These are phyloP conservation scores for Aspergillus novoparasiticus DNA, from an alignment of 2,329 filamentous ascomycete genomes.

Conservation along the genomic window DNA sequence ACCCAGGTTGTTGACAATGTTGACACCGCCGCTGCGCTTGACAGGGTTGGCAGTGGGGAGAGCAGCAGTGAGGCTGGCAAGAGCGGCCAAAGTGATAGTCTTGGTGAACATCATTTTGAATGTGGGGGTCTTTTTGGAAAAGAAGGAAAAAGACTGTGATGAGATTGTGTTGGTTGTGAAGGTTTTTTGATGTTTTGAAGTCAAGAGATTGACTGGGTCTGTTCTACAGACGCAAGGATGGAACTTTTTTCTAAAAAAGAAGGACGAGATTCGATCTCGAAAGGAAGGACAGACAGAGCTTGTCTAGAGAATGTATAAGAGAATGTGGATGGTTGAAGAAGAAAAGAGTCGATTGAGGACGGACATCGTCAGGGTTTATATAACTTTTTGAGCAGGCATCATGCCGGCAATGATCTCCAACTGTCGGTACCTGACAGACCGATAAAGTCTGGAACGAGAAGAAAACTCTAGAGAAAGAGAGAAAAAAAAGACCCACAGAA, in stretches of 20 bases:
- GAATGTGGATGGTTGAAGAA: slow-evolving; percentile 6
- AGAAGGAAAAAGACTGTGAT: not conserved
- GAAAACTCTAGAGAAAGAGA: not conserved
- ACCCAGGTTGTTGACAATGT: slow-evolving; percentile 43
- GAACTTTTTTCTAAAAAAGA: slow-evolving; percentile 1
- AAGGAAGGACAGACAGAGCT: slow-evolving; percentile 4
- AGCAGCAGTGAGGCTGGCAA: slow-evolving; percentile 35
- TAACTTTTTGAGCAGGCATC: not conserved
- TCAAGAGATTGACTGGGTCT: not conserved
- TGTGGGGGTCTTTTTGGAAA: not conserved
- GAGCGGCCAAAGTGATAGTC: slow-evolving; percentile 34
- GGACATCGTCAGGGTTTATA: slow-evolving; percentile 5
- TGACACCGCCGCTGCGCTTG: slow-evolving; percentile 27
- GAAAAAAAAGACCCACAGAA: not conserved
- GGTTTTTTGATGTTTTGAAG: not conserved
- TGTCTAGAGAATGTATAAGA: slow-evolving; percentile 6
- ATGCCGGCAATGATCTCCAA: not conserved
- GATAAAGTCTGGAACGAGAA: not conserved
- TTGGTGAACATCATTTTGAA: slow-evolving; percentile 43
- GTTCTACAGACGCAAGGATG: slow-evolving; percentile 1
- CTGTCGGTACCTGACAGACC: not conserved
- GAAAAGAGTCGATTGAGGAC: not conserved
- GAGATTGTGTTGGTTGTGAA: not conserved
- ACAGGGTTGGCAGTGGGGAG: slow-evolving; percentile 33
- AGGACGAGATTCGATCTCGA: slow-evolving; percentile 9